These are phyloP conservation scores for Keqinozyma sinolaborantium DNA, from an alignment of 1,139 yeast genomes.

Conservation along the genomic window DNA sequence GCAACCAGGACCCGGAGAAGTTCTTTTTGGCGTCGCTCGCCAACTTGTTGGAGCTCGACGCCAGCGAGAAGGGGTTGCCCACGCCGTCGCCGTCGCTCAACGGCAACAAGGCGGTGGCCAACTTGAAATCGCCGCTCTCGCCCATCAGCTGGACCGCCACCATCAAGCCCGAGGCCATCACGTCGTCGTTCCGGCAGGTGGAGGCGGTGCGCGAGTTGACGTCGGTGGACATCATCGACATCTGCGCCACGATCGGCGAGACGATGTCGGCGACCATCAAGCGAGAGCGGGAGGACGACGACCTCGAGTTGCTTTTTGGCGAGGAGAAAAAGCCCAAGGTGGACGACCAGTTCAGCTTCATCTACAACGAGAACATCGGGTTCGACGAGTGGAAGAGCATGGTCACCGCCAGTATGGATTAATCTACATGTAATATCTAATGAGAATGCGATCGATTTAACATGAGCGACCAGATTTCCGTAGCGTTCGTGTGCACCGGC, in stretches of 20 bases:
- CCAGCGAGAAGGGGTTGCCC: constrained; percentile 15
- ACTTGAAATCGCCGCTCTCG: constrained; percentile 29
- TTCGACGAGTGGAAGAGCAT: constrained; percentile 40
- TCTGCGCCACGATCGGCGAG: constrained; percentile 18
- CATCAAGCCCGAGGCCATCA: constrained; percentile 42
- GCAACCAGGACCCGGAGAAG: constrained; percentile 42
- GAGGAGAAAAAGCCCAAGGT: constrained; percentile 31
- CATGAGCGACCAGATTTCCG: constrained; percentile 33
- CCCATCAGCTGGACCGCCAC: constrained; percentile 44
- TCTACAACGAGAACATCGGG: constrained; percentile 29
- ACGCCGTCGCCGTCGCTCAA: constrained; percentile 33
- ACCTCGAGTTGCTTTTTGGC: constrained; percentile 34
- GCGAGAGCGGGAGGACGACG: constrained; percentile 22
- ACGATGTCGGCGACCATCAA: constrained; percentile 11
- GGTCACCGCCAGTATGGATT: constrained; percentile 16
- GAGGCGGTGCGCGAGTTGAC: constrained; percentile 31
- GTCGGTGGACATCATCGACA: constrained; percentile 26
- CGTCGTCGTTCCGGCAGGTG: constrained; percentile 46
- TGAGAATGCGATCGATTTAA: neutral
- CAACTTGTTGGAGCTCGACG: constrained; percentile 47
- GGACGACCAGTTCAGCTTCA: constrained; percentile 19
- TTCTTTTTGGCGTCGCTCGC: constrained; percentile 54
- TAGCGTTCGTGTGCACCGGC: constrained; percentile 90
- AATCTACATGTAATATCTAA: constrained; percentile 1
- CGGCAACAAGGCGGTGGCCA: constrained; percentile 6